These are phyloP conservation scores for Cladosporium cucumerinum DNA, from an alignment of 2,329 filamentous ascomycete species.

Conservation along the genomic window DNA sequence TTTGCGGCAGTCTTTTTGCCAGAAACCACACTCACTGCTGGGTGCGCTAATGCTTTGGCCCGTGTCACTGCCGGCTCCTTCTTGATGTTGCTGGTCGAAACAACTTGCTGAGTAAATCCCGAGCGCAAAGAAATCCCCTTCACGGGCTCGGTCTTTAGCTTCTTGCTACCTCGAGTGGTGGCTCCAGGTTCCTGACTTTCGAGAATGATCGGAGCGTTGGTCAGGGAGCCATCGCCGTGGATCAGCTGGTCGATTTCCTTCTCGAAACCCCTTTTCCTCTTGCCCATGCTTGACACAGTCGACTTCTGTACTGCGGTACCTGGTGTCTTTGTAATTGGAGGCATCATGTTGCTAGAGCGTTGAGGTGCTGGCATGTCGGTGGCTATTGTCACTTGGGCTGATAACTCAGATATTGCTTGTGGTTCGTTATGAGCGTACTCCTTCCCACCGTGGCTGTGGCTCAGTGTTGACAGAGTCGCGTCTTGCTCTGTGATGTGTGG, in stretches of 20 bases:
- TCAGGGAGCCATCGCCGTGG: not conserved
- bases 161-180: not conserved
- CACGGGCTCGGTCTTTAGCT: not conserved
- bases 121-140: not conserved
- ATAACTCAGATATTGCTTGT: not conserved
- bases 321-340: not conserved
- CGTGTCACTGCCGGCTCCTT: not conserved
- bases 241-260: constrained; percentile 5
- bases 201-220: not conserved
- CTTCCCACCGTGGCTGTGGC: not conserved
- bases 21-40: not conserved
- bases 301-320: not conserved
- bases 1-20: not conserved
- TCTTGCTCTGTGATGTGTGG: not conserved
- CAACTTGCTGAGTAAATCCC: not conserved
- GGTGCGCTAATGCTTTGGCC: not conserved
- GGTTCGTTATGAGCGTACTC: not conserved
- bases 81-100: not conserved
- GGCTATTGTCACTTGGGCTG: not conserved
- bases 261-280: not conserved
- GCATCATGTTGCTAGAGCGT: not conserved
- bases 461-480: not conserved
- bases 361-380: not conserved
- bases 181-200: not conserved
- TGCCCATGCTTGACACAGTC: not conserved